These are phyloP conservation scores for Tulasnella sp. DNA, from an alignment of 768 basidiomycete species.

Conservation along the genomic window DNA sequence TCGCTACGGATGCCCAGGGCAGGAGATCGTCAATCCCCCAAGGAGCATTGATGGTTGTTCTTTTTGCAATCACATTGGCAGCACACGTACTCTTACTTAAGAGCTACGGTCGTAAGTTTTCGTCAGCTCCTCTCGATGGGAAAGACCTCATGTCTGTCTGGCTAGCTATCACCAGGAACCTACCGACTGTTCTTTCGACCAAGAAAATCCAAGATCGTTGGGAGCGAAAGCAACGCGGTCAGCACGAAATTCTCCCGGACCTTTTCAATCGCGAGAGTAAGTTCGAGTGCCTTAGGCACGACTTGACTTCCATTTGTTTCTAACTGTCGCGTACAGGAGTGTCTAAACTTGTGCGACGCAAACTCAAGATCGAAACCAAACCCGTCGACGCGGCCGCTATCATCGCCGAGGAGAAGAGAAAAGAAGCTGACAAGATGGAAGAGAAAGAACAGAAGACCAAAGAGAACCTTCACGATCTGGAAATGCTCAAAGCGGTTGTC, in stretches of 20 bases:
- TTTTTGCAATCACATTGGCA: constrained; percentile 46
- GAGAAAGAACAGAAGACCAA: constrained; percentile 8
- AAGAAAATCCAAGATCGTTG: constrained; percentile 44
- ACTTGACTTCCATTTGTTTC: constrained; percentile 13
- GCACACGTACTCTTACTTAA: constrained; percentile 37
- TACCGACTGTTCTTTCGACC: constrained; percentile 59
- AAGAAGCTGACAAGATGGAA: constrained; percentile 17
- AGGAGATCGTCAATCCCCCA: constrained; percentile 34
- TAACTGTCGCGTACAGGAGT: constrained; percentile 9
- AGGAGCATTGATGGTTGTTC: constrained; percentile 51
- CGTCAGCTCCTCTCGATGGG: too few species aligned
- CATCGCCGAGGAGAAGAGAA: constrained; percentile 6
- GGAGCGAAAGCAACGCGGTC: constrained; percentile 30
- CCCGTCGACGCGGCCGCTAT: constrained; percentile 8
- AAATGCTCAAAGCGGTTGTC: constrained; percentile 24
- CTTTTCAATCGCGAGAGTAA: constrained; percentile 28
- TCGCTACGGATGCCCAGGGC: constrained; percentile 35
- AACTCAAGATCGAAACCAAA: constrained; percentile 13
- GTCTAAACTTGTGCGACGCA: neutral
- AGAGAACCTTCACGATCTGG: constrained; percentile 20
- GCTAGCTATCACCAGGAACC: constrained; percentile 43
- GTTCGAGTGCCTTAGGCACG: neutral
- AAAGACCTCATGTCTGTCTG: constrained; percentile 13
- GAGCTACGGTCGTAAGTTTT: constrained; percentile 38
- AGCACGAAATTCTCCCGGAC: constrained; percentile 25